These are phyloP conservation scores for Afroboletus lepidellus DNA, from an alignment of 1,284 basidiomycete genomes.

Conservation along the genomic window DNA sequence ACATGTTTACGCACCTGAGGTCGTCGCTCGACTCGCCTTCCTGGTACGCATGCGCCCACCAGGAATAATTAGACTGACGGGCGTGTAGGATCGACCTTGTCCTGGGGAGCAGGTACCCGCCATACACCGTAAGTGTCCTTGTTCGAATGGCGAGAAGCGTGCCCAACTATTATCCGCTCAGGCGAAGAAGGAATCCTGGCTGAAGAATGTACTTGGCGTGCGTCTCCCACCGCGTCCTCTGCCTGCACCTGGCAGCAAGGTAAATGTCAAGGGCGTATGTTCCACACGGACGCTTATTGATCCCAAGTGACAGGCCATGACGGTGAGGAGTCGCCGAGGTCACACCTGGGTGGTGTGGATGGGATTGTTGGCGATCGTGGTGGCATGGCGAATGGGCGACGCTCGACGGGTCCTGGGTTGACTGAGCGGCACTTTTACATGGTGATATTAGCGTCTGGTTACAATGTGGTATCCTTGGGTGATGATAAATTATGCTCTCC, in stretches of 20 bases:
- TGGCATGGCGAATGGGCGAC: constrained; percentile 3
- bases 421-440: neutral
- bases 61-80: neutral
- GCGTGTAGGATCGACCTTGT: constrained; percentile 53
- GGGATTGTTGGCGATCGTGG: constrained; percentile 8
- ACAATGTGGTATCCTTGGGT: neutral
- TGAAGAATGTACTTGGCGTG: constrained; percentile 14
- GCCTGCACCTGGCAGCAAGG: constrained; percentile 11
- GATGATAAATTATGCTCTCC: constrained; percentile 2
- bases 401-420: neutral
- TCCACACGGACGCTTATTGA: constrained; percentile 12
- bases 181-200: constrained; percentile 27
- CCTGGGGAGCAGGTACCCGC: constrained; percentile 60
- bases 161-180: neutral
- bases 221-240: constrained; percentile 26
- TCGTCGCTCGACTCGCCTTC: constrained; percentile 61
- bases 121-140: constrained; percentile 52
- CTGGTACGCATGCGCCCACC: constrained; percentile 42
- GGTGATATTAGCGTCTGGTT: neutral
- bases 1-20: constrained; percentile 67
- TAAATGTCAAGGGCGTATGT: neutral
- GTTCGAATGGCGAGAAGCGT: neutral
- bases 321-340: neutral
- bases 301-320: constrained; percentile 10
- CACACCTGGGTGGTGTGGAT: constrained; percentile 6